Percentiles rank a stretch among this genome's conserved stretches.
Conservation (phyloP, 139 green algal species). For the Chlorella ohadii region DNA sequence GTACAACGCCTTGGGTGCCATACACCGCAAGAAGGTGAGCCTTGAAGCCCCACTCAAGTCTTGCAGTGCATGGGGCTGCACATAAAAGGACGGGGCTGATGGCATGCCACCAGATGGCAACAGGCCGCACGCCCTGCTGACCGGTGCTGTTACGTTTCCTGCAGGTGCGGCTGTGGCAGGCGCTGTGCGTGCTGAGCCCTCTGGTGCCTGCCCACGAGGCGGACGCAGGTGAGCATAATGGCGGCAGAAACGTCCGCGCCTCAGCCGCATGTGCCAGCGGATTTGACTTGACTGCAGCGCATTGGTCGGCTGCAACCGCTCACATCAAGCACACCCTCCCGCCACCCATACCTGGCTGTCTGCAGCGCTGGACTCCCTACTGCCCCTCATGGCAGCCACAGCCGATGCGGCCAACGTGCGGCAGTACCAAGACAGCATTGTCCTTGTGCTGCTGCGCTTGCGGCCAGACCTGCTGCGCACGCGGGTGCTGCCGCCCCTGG, state of each 20-base stretch:
- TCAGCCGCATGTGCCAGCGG: too few species aligned
- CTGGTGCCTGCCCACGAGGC: slow-evolving; percentile 29
- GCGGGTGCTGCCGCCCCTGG: slow-evolving; percentile 62
- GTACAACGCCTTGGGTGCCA: not conserved
- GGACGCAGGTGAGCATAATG: slow-evolving; percentile 9
- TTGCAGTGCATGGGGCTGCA: too few species aligned
- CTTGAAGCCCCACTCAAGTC: too few species aligned
- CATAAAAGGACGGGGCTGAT: too few species aligned
- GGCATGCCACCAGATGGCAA: too few species aligned
- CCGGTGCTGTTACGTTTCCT: not conserved
- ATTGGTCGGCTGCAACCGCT: too few species aligned
- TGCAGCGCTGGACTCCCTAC: too few species aligned
- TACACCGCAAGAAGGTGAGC: slow-evolving; percentile 72
- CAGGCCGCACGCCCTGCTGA: too few species aligned
- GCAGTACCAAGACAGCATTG: slow-evolving; percentile 79
- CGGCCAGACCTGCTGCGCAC: slow-evolving; percentile 44
- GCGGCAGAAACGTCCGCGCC: not conserved
- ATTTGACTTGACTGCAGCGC: too few species aligned
- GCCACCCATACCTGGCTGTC: too few species aligned
- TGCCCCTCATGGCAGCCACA: not conserved
- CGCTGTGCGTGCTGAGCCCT: slow-evolving; percentile 59
- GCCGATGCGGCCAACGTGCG: slow-evolving; percentile 66
- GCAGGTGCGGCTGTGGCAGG: slow-evolving; percentile 73
- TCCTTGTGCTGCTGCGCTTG: slow-evolving; percentile 50
- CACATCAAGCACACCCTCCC: too few species aligned